These are phyloP conservation scores for Chaetomidium leptoderma DNA, from an alignment of 495 filamentous ascomycete genomes.

Conservation along the genomic window DNA sequence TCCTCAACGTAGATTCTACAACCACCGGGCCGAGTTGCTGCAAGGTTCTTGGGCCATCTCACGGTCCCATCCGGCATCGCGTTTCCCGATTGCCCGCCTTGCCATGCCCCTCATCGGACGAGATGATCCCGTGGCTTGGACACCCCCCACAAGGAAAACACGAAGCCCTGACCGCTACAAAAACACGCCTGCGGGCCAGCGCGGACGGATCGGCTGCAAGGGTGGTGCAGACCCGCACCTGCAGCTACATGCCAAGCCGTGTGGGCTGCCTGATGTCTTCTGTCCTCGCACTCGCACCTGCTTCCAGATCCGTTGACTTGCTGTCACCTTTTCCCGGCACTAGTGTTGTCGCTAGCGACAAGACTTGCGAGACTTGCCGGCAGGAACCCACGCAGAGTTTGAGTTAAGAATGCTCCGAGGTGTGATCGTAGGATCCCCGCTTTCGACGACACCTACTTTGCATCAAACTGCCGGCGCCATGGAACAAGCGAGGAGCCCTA, in stretches of 20 bases:
- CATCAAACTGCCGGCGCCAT: slow-evolving; percentile 1
- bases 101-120: not conserved
- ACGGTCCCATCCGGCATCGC: not conserved
- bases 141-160: slow-evolving; percentile 4
- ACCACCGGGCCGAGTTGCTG: not conserved
- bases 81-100: not conserved
- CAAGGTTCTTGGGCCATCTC: not conserved
- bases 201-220: too few relatives aligned
- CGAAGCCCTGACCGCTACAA: too few relatives aligned
- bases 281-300: too few relatives aligned
- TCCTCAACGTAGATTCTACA: not conserved
- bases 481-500: not conserved
- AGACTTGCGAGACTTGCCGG: not conserved
- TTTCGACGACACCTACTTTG: not conserved
- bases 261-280: too few relatives aligned
- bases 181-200: too few relatives aligned
- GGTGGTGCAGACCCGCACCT: too few relatives aligned
- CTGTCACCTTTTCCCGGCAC: too few relatives aligned
- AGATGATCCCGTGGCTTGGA: slow-evolving; percentile 3
- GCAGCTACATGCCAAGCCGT: too few relatives aligned
- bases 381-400: not conserved
- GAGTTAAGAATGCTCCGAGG: not conserved
- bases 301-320: too few relatives aligned
- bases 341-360: too few relatives aligned
- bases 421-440: not conserved